Evolutionary conservation across 176 grass and related monocot genomes (phyloP), one percentile per base, ranked within the genome.

Genomic region (Carex cristatella): DNA sequence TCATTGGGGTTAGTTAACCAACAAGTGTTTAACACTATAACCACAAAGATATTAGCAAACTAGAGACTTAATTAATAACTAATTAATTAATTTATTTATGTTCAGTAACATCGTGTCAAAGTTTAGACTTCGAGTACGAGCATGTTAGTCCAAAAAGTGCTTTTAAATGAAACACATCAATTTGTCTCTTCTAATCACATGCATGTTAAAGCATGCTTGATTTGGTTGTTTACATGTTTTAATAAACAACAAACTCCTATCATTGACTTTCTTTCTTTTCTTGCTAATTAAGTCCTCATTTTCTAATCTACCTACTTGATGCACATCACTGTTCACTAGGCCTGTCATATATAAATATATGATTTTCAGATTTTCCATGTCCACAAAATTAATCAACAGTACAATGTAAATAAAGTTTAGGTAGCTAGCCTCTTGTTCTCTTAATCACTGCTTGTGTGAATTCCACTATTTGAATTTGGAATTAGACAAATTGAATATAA

Each of bases 121-220:
- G 51, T 78, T 30, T 58, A 79, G 53, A 35, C 74, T 35, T 2
- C 33, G 33, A 35, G 2, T 57, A 15, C 27, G 14, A 58, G 53
- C 53, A 79, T 79, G 53, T 79, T 58, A 58, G 74, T 79, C 53
- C 58, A 79, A 57, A 57, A 79, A 79, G 74, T 79, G 53, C 53
- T 58, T 58, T 56, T 57, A 58, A 79, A 18, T 79, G 49, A 57
- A 58, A 58, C 74, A 16, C 13, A 7, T 42, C 14, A 42, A 11
- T 79, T 79, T 79, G 74, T 79, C 74, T 35, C 58, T 79, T 33
- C 53, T 58, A 79, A 30, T 79, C 74, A 35, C 74, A 79, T 79
- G 74, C 74, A 79, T 79, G 10, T 58, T 79, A 30, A 35, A 79
- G 74, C 30, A 79, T 79, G 74, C 74, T 58, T 79, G 53, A 54